Percentiles rank a stretch among this genome's conserved stretches.
phyloP scores from a whole-genome alignment of 2,329 filamentous ascomycete species.

The Aspergillus sp. region DNA sequence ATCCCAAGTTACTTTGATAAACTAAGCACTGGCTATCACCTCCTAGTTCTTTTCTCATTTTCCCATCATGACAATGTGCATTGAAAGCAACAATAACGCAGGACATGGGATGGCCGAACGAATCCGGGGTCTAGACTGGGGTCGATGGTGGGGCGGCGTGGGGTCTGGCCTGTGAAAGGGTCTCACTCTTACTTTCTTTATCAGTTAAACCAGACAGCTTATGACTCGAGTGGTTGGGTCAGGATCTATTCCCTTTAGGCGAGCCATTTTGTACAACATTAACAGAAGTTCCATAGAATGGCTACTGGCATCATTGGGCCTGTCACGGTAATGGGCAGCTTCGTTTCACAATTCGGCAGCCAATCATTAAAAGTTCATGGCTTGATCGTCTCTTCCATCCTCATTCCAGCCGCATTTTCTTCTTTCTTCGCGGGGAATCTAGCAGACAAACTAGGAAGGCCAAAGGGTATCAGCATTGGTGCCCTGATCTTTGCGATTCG shows the following conservation, averaged over 20 bases:
- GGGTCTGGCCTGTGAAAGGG: background rate
- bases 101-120: background rate
- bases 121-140: background rate
- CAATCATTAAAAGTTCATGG: slow-evolving; percentile 58
- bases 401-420: slow-evolving; percentile 60
- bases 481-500: slow-evolving; percentile 57
- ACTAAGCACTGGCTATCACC: background rate
- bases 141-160: background rate
- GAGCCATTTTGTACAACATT: background rate
- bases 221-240: slow-evolving; percentile 10
- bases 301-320: slow-evolving; percentile 62
- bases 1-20: no score
- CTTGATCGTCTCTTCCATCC: slow-evolving; percentile 60
- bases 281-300: slow-evolving; percentile 17
- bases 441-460: slow-evolving; percentile 54
- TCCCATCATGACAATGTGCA: background rate
- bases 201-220: background rate
- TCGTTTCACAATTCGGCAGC: slow-evolving; percentile 52
- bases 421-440: slow-evolving; percentile 61
- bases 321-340: slow-evolving; percentile 60
- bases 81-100: background rate
- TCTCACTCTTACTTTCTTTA: background rate
- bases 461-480: slow-evolving; percentile 53
- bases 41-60: background rate
- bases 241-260: background rate